Conservation (phyloP, 495 filamentous ascomycete species). For the Neurospora sp. region DNA sequence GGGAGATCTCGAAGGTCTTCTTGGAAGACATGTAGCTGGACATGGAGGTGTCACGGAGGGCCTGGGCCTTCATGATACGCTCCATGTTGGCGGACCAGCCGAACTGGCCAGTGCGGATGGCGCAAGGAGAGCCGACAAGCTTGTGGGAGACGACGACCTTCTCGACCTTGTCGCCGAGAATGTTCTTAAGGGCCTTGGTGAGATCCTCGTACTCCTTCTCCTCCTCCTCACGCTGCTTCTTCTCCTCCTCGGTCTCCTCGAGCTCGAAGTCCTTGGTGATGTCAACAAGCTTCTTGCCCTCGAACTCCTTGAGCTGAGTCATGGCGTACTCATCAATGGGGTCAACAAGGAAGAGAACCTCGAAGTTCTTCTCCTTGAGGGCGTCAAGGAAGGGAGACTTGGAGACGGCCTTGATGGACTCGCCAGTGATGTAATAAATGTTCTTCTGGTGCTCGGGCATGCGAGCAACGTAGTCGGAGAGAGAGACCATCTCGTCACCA, state of each 20-base stretch:
- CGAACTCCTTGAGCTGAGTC: conserved; percentile 99
- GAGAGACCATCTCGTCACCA: conserved; percentile 88
- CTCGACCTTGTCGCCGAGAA: conserved; percentile 98
- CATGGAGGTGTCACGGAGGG: conserved; percentile 99
- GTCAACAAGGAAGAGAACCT: conserved; percentile 98
- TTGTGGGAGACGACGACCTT: conserved; percentile 99
- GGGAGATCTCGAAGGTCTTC: conserved; percentile 99
- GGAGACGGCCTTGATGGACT: conserved; percentile 93
- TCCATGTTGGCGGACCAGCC: conserved; percentile 99
- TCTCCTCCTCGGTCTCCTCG: conserved; percentile 99
- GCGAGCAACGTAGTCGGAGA: conserved; percentile 92
- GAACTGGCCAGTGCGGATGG: conserved; percentile 99
- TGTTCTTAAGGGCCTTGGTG: conserved; percentile 95
- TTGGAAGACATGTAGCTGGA: conserved; percentile 99
- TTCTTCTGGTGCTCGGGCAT: conserved; percentile 99
- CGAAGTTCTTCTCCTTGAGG: conserved; percentile 99
- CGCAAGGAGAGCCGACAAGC: conserved; percentile 88
- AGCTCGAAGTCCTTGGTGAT: conserved; percentile 99
- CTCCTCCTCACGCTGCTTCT: conserved; percentile 88
- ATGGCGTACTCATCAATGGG: conserved; percentile 99
- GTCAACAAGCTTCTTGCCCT: conserved; percentile 99
- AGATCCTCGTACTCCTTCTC: conserved; percentile 95
- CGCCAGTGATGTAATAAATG: conserved; percentile 99
- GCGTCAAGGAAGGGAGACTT: conserved; percentile 99
- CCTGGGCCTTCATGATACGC: conserved; percentile 99